Evolutionary conservation across 2,329 filamentous ascomycete genomes (phyloP), one percentile per base, ranked within the genome.

Genomic region (Trichoderma atroviride): DNA sequence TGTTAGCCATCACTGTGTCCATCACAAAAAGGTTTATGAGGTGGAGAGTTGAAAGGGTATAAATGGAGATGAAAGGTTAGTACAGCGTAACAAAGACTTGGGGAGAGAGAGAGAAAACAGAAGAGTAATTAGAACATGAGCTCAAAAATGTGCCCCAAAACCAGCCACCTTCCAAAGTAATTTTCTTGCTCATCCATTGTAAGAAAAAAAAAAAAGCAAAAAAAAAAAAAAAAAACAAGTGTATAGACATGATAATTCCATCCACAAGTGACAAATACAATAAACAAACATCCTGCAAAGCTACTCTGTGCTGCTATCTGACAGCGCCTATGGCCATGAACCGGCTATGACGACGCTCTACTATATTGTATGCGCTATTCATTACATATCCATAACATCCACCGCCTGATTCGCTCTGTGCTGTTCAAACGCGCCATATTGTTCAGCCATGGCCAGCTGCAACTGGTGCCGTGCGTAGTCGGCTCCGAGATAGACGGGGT

Each of bases 341-440:
- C 35, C 14, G 61, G 56, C 53, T 24, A 37, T 66, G 56, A 27
- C 56, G 66, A 50, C 60, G 69, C 53, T 31, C 60, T 72, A 56
- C 53, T 74, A 66, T 70, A 70, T 70, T 50, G 31, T 57, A 60
- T 65, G 56, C 58, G 31, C 33, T 55, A 60, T 50, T 71, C 70
- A 70, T 77, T 80, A 83, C 78, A 82, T 79, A 72, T 84, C 81
- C 82, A 85, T 84, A 40, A 83, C 81, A 69, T 86, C 86, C 70
- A 82, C 80, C 69, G 85, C 83, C 52, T 83, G 78, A 7, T 81
- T 81, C 19, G 73, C 74, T 14, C 79, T 76, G 50, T 76, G 78
- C 71, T 87, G 85, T 74, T 88, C 85, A 73, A 85, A 88, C 27
- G 86, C 84, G 0, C 89, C 90, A 73, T 92, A 92, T 77, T 90